These are phyloP conservation scores for Lasiodiplodia hormozganensis DNA, from an alignment of 2,329 filamentous ascomycete species.

Conservation along the genomic window DNA sequence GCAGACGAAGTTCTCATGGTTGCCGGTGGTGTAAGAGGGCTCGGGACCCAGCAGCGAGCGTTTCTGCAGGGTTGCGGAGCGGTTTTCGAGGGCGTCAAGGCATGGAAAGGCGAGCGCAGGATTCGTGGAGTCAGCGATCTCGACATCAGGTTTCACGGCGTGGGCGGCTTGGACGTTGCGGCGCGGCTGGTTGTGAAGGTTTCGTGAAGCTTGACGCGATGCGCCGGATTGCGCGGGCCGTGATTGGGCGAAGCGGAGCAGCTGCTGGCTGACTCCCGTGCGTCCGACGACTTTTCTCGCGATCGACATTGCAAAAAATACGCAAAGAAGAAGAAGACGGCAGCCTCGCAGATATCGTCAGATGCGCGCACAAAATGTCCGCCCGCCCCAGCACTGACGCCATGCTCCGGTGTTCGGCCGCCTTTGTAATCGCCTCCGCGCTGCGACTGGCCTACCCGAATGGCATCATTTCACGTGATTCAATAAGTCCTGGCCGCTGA, in stretches of 20 bases:
- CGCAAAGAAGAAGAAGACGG: constrained; percentile 1
- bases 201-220: constrained; percentile 6
- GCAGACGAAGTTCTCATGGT: constrained; percentile 79
- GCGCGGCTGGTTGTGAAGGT: constrained; percentile 18
- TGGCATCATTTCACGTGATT: constrained; percentile 26
- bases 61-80: constrained; percentile 73
- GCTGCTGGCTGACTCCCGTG: constrained; percentile 16
- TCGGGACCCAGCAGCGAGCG: constrained; percentile 78
- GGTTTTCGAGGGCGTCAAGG: constrained; percentile 50
- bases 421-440: constrained; percentile 24
- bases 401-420: constrained; percentile 27
- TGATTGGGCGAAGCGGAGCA: constrained; percentile 23
- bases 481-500: neutral
- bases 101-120: constrained; percentile 51
- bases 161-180: constrained; percentile 15
- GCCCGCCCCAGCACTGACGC: constrained; percentile 20
- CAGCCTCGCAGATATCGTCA: neutral
- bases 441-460: neutral
- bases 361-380: constrained; percentile 24
- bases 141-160: constrained; percentile 33
- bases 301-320: constrained; percentile 3
- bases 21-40: constrained; percentile 90
- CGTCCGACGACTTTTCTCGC: constrained; percentile 7
- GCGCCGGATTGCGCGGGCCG: constrained; percentile 11
- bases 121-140: constrained; percentile 42